Evolutionary conservation across 352 stramenopile species (phyloP), one percentile per base, ranked within the genome.

Genomic region (Phytophthora lateralis): DNA sequence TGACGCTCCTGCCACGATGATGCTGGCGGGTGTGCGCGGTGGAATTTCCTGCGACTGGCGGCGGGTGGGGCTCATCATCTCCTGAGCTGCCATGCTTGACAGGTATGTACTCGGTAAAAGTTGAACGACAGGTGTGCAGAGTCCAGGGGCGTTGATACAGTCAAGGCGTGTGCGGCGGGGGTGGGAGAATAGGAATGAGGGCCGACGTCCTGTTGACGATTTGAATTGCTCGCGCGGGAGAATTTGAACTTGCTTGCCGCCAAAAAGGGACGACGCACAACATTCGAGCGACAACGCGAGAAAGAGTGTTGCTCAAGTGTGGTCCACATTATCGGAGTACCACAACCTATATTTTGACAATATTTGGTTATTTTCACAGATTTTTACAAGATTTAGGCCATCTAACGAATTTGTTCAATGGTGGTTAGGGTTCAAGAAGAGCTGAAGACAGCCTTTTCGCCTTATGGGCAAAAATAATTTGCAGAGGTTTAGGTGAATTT

Each of bases 41-140:
- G 54, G 55, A 11, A 56, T 48, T 26, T 73, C 61, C 20, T 35
- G 38, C 38, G 7, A 27, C 45, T 50, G 64, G 38, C 21, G 47
- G 20, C 72, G 74, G 30, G 71, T 63, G 18, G 77, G 75, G 49
- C 75, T 87, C 75, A 82, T 76, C 53, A 80, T 62, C 20, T 76
- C 54, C 27, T 70, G 61, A 10, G 43, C 59, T 49, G 47, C 45
- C 77, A 84, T 83, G 12, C 12, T n/a, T 27, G 29, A 3, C 3
- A 24, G 21, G 21, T 24, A 24, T 3, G 21, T n/a, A 4, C 21
- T 41, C 7, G 12, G 12, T 7, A 39, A 47, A 55, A 47, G 30
- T 52, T 42, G 41, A 66, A 52, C 17, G 34, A 46, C 9, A n/a
- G 17, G 18, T 32, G 21, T 21, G 47, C 45, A 63, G 39, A 57